Evolutionary conservation across 1,284 basidiomycete species (phyloP).

Genomic region (Cryptococcus sp.): DNA sequence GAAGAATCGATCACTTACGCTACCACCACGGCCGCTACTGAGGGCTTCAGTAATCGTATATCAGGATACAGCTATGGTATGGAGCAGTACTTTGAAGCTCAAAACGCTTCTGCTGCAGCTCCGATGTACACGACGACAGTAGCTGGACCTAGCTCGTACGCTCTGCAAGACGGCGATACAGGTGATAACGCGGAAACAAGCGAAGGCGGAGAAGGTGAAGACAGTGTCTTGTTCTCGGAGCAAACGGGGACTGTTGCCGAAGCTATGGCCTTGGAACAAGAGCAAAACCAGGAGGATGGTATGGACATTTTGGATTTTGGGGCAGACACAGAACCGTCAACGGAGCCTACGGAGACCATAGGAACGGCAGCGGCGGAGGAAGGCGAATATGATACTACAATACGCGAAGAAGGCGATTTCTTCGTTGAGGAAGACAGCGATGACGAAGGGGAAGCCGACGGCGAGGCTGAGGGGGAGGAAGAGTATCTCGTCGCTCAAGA

Average conservation of each 20-base stretch:
- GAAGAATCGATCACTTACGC: slow-evolving; percentile 3
- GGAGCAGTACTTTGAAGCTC: background rate
- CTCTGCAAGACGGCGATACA: background rate
- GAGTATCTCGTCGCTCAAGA: slow-evolving; percentile 1
- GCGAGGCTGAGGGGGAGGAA: slow-evolving; percentile 33
- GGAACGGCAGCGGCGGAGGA: slow-evolving; percentile 7
- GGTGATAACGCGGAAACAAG: slow-evolving; percentile 16
- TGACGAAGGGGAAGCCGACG: slow-evolving; percentile 25
- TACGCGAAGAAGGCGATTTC: slow-evolving; percentile 4
- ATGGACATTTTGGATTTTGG: slow-evolving; percentile 4
- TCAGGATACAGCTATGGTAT: too few species aligned
- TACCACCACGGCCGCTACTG: slow-evolving; percentile 2
- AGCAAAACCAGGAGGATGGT: slow-evolving; percentile 1
- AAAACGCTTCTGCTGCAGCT: slow-evolving; percentile 6
- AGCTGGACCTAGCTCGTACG: slow-evolving; percentile 14
- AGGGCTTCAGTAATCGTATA: background rate
- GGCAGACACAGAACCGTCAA: slow-evolving; percentile 12
- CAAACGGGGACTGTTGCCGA: slow-evolving; percentile 12
- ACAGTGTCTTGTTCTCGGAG: slow-evolving; percentile 46
- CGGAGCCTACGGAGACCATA: background rate
- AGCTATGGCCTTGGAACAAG: slow-evolving; percentile 1
- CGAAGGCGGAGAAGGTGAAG: slow-evolving; percentile 32
- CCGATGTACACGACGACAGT: slow-evolving; percentile 8
- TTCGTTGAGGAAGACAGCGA: slow-evolving; percentile 18
- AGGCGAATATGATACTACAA: slow-evolving; percentile 2